These are phyloP conservation scores for Torrubiella hemipterigena DNA, from an alignment of 2,329 filamentous ascomycete genomes.

Conservation along the genomic window DNA sequence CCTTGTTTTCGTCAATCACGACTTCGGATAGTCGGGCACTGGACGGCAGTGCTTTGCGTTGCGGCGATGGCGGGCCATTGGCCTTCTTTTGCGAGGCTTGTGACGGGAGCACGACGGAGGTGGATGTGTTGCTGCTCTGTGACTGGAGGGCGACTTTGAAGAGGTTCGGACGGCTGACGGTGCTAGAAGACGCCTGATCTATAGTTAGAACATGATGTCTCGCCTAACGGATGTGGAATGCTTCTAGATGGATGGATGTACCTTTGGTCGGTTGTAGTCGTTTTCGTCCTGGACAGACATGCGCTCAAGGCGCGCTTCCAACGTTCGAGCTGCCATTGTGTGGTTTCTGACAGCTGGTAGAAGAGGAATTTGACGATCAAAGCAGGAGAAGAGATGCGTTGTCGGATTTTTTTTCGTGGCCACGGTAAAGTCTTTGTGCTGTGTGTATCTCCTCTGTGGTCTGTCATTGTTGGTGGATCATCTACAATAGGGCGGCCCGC, in stretches of 20 bases:
- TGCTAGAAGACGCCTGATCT: too few relatives aligned
- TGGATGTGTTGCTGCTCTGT: slow-evolving; percentile 54
- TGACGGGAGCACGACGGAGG: slow-evolving; percentile 56
- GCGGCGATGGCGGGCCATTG: slow-evolving; percentile 35
- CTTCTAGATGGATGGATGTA: too few relatives aligned
- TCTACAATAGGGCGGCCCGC: too few relatives aligned
- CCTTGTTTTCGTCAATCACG: slow-evolving; percentile 34
- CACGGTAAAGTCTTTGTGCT: too few relatives aligned
- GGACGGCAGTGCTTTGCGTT: slow-evolving; percentile 35
- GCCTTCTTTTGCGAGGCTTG: slow-evolving; percentile 48
- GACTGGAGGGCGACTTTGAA: slow-evolving; percentile 78
- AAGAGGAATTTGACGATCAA: slow-evolving; percentile 6
- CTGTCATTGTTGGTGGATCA: too few relatives aligned
- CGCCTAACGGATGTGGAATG: too few relatives aligned
- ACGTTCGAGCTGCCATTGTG: slow-evolving; percentile 58
- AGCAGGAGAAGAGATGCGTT: slow-evolving; percentile 5
- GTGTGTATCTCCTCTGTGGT: too few relatives aligned
- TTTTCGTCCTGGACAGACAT: slow-evolving; percentile 87
- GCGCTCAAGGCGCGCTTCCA: slow-evolving; percentile 83
- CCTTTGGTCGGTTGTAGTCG: slow-evolving; percentile 56
- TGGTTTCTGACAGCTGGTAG: slow-evolving; percentile 1
- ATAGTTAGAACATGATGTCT: too few relatives aligned
- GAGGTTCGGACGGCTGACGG: slow-evolving; percentile 65
- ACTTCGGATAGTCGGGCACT: slow-evolving; percentile 14
- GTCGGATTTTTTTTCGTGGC: too few relatives aligned